Conservation (phyloP, 352 stramenopile species). For the Phytophthora melonis region DNA sequence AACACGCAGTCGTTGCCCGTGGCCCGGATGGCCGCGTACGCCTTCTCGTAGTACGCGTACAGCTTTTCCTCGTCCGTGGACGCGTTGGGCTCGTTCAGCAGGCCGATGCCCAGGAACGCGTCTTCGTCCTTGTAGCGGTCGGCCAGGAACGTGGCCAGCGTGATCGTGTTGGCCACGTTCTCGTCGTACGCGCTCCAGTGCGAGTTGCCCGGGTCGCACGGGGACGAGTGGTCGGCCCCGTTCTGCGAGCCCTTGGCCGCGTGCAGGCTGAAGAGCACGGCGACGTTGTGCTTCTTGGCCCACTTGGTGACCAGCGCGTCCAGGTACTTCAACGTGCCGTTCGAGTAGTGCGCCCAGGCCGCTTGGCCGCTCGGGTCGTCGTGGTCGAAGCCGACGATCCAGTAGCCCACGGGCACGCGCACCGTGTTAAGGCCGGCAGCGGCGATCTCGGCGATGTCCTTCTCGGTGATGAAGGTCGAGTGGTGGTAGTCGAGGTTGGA, state of each 20-base stretch:
- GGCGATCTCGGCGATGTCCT: conserved; percentile 68
- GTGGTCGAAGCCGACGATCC: conserved; percentile 75
- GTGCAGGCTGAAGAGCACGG: conserved; percentile 77
- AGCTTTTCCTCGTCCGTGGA: conserved; percentile 55
- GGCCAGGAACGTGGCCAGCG: conserved; percentile 59
- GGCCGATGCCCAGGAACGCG: conserved; percentile 72
- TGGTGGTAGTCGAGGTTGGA: conserved; percentile 63
- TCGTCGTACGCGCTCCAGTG: conserved; percentile 63
- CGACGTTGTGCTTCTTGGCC: conserved; percentile 53
- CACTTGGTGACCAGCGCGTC: conserved; percentile 54
- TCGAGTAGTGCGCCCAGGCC: conserved; percentile 57
- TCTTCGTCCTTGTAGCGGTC: conserved; percentile 68
- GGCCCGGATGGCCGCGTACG: conserved; percentile 70
- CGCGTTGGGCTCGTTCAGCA: conserved; percentile 74
- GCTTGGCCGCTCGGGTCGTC: conserved; percentile 45
- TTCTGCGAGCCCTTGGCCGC: conserved; percentile 84
- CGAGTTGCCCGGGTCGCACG: conserved; percentile 44
- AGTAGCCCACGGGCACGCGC: conserved; percentile 83
- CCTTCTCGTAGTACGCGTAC: conserved; percentile 76
- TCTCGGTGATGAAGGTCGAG: conserved; percentile 74
- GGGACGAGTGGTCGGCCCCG: conserved; percentile 76
- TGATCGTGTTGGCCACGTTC: conserved; percentile 68
- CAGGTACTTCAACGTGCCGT: conserved; percentile 55
- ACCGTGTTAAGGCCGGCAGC: conserved; percentile 76
- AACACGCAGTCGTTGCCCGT: conserved; percentile 75